Percentiles rank a stretch among this genome's conserved stretches.
Conservation (phyloP, 2,329 filamentous ascomycete genomes). For the Nigrospora sphaerica region DNA sequence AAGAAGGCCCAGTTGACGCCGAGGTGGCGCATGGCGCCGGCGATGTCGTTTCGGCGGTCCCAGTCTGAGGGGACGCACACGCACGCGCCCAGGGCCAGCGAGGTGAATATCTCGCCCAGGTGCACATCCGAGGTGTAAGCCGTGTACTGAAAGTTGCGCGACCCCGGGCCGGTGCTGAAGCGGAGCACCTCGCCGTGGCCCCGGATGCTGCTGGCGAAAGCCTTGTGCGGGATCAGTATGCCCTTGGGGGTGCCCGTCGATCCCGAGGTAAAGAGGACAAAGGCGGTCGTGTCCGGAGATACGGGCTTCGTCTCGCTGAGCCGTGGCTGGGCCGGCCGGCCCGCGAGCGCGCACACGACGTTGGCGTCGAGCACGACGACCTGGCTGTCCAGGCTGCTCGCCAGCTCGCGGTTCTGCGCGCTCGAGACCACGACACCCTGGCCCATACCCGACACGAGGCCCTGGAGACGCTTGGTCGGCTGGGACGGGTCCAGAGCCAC, state of each 20-base stretch:
- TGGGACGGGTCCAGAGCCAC: neutral
- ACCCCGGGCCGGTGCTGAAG: neutral
- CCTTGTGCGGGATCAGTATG: neutral
- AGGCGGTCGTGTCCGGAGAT: neutral
- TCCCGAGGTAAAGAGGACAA: neutral
- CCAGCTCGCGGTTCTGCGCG: neutral
- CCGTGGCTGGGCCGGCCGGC: neutral
- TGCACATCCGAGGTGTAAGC: neutral
- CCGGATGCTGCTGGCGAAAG: neutral
- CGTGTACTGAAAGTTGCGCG: neutral
- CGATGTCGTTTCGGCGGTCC: conserved; percentile 15
- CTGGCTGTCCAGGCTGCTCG: neutral
- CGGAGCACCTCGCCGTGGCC: neutral
- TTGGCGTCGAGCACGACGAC: neutral
- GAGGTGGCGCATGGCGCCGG: conserved; percentile 9
- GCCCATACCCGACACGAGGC: neutral
- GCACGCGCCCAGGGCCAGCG: neutral
- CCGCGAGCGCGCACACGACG: neutral
- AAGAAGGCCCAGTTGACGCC: conserved; percentile 11
- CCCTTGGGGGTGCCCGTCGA: neutral
- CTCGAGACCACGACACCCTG: neutral
- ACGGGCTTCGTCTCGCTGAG: too few relatives aligned
- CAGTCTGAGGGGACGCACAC: neutral
- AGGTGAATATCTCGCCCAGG: neutral
- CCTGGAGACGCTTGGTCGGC: neutral